Base-by-base conservation (phyloP, 2,329 filamentous ascomycete genomes). In the Fusarium napiforme region DNA sequence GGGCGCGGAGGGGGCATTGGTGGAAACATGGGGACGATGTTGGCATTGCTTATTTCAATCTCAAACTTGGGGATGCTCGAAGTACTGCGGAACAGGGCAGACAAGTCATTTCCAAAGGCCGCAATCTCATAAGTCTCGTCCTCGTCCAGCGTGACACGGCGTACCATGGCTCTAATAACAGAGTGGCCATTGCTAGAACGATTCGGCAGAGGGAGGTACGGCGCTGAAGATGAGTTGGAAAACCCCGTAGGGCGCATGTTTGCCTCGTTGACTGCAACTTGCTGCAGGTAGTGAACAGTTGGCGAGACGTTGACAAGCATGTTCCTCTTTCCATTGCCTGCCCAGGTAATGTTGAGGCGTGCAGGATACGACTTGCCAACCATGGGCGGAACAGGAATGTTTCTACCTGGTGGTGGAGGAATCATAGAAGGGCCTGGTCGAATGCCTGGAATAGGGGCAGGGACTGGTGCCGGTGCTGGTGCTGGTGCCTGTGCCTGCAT, bases 261-360 rank as follows among this genome's bases (percentile, higher is more conserved):
- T 23, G 79, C 69, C 23, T 81, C 70, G 40, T 64, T 62, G 18
- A 71, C 34, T 26, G 77, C 74, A 30, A 74, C 61, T 34, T 58
- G 58, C 56, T 73, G 67, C 16, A 81, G 59, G 19, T 62, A 70
- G 7, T 84, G 86, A 74, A 88, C 40, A 32, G 72, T 75, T 42
- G 77, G 77, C 18, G 59, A 60, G 53, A 78, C 77, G 43, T 77
- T 67, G 21, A 78, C 80, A 34, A 80, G 72, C 56, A 82, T 67
- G 52, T 79, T 80, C 43, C 76, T 74, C 69, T 78, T 71, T 45
- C 79, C 81, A 26, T 76, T 78, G 40, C 75, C 76, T 9, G 53
- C 42, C 79, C 79, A 80, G 52, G 47, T 64, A 62, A 82, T 74
- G 53, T 69, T 69, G 40, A 82, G 72, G 23, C 78, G 70, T 14